phyloP scores from a whole-genome alignment of 2,329 filamentous ascomycete genomes.

The Talaromyces islandicus region DNA sequence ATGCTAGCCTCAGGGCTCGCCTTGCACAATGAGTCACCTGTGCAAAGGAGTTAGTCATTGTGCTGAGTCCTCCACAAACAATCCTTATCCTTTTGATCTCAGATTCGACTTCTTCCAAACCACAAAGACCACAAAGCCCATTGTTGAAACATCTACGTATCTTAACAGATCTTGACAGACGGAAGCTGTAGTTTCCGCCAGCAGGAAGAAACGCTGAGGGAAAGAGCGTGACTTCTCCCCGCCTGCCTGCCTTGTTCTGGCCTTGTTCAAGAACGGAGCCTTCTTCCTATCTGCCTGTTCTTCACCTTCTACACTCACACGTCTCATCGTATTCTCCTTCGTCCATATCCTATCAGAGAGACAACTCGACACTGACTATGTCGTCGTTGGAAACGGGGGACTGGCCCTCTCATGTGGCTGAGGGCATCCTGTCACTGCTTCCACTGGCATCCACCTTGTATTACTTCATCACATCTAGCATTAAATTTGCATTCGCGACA shows the following conservation, averaged over 20 bases:
- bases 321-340: not conserved
- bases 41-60: not conserved
- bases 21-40: not conserved
- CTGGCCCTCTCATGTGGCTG: not conserved
- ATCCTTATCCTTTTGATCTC: not conserved
- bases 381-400: not conserved
- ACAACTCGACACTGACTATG: not conserved
- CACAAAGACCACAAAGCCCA: too few species aligned
- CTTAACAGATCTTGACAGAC: not conserved
- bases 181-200: not conserved
- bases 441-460: constrained; percentile 27
- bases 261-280: not conserved
- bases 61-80: not conserved
- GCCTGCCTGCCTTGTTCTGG: not conserved
- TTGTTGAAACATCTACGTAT: not conserved
- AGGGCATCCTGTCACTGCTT: constrained; percentile 3
- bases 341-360: not conserved
- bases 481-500: constrained; percentile 51
- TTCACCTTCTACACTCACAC: not conserved
- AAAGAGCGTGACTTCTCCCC: not conserved
- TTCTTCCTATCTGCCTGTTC: not conserved
- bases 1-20: not conserved
- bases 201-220: not conserved
- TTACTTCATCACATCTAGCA: constrained; percentile 46
- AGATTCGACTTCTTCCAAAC: not conserved